Evolutionary conservation across 768 basidiomycete species (phyloP), one percentile per base, ranked within the genome.

Genomic region (Podaxis sp.): DNA sequence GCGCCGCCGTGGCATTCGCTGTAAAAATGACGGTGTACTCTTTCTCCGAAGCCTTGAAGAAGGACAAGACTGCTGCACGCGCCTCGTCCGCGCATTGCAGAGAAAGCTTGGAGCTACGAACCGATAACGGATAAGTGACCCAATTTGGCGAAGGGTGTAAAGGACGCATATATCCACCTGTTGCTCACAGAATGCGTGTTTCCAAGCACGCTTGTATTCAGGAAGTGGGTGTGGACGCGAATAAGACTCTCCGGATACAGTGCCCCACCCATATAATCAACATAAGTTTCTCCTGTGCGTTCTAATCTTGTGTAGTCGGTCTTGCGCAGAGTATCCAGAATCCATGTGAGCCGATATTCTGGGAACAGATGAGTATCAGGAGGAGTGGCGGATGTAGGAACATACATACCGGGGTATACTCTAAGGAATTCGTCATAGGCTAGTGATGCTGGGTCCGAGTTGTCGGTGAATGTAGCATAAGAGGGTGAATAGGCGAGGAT

Each of bases 171-270:
- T 71, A 79, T 72, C 70, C 69, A 89, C 92, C 89, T 89, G 65
- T 89, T 87, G 72, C 86, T 93, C 69, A 90, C 83, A 0, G 92
- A 93, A 73, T 94, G 92, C 1, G 92, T 93, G 71, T 94, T 93
- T 1, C 92, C 92, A 63, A 94, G 81, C 49, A 93, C 80, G 69
- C 74, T 85, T 56, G 76, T 77, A 44, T 80, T 84, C 36, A 94
- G 81, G 69, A 93, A 92, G 55, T 84, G 83, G 44, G 86, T 80
- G 67, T 93, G 90, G 9, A 85, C 83, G 42, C 81, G 82, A 63
- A 93, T 83, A 38, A 94, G 84, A 67, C 86, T 88, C 67, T 91
- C 88, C 11, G 92, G 92, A 66, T 91, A 92, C 38, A 93, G 77
- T 0, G 89, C 84, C 24, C 89, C 91, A 33, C 92, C 92, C 90